Conservation (phyloP, 192 early-diverging fungal genomes). For the Coemansia sp. region DNA sequence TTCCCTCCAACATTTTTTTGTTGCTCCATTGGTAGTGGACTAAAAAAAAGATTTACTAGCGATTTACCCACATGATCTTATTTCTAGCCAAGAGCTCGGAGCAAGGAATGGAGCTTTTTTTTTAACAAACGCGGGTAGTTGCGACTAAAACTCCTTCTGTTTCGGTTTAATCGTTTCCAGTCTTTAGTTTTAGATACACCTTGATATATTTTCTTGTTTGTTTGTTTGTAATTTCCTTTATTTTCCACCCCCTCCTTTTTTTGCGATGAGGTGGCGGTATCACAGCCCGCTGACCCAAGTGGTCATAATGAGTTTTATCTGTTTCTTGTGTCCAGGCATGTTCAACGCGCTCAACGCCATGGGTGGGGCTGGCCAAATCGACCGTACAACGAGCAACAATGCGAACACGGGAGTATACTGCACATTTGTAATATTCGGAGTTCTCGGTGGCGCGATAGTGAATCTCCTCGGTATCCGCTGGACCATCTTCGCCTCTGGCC, state of each 20-base stretch:
- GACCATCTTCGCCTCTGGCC: slow-evolving; percentile 63
- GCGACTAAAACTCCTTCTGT: too few species aligned
- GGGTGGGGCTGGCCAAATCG: slow-evolving; percentile 39
- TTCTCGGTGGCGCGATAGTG: slow-evolving; percentile 70
- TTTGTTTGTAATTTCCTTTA: background rate
- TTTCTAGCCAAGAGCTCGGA: too few species aligned
- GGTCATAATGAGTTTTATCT: slow-evolving; percentile 66
- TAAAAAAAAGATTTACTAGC: too few species aligned
- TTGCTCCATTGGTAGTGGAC: too few species aligned
- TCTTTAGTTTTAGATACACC: too few species aligned
- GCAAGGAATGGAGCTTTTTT: too few species aligned
- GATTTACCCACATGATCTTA: too few species aligned
- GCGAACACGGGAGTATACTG: slow-evolving; percentile 71
- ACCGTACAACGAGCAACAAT: slow-evolving; percentile 62
- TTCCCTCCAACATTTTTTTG: too few species aligned
- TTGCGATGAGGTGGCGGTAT: slow-evolving; percentile 18
- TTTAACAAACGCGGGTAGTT: too few species aligned
- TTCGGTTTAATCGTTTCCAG: too few species aligned
- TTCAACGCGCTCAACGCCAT: slow-evolving; percentile 61
- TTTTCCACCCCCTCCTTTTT: too few species aligned
- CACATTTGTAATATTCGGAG: slow-evolving; percentile 69
- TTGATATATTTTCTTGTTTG: background rate
- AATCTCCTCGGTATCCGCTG: slow-evolving; percentile 72
- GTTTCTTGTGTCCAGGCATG: slow-evolving; percentile 75
- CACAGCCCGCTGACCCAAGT: slow-evolving; percentile 65